Evolutionary conservation across 2,329 filamentous ascomycete genomes (phyloP).

Genomic region (Ustilaginoidea virens): DNA sequence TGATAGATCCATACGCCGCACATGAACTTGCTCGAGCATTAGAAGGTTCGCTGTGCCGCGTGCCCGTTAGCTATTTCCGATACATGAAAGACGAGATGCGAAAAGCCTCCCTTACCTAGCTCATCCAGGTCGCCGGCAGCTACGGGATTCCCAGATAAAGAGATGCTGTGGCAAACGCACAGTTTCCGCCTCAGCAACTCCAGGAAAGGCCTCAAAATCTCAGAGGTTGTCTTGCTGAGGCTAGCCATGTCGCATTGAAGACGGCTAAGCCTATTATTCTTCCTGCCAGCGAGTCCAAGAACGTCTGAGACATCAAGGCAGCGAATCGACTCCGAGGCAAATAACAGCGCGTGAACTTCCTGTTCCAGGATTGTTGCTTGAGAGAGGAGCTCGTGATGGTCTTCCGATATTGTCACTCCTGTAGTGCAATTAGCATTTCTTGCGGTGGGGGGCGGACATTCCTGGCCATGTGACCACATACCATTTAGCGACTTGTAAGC

Average conservation of each 20-base stretch:
- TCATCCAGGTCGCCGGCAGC: conserved; percentile 31
- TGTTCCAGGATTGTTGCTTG: conserved; percentile 37
- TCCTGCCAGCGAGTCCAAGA: conserved; percentile 14
- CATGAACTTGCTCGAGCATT: conserved; percentile 18
- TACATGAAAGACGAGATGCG: background rate
- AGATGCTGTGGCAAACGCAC: conserved; percentile 33
- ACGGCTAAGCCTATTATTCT: conserved; percentile 10
- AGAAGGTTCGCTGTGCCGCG: conserved; percentile 17
- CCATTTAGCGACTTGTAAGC: conserved; percentile 37
- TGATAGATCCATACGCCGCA: conserved; percentile 34
- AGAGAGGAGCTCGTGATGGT: conserved; percentile 31
- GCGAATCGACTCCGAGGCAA: conserved; percentile 38
- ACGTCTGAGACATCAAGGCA: conserved; percentile 37
- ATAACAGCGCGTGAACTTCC: conserved; percentile 39
- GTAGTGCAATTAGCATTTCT: too few relatives aligned
- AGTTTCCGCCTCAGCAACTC: conserved; percentile 31
- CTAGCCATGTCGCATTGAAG: conserved; percentile 9
- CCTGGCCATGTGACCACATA: conserved; percentile 12
- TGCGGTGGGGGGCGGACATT: too few relatives aligned
- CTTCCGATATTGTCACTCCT: conserved; percentile 31
- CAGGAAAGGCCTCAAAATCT: conserved; percentile 32
- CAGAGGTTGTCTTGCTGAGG: conserved; percentile 15
- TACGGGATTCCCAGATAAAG: conserved; percentile 33
- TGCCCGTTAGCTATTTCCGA: conserved; percentile 3
- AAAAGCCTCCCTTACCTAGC: conserved; percentile 21